Evolutionary conservation across 2,329 filamentous ascomycete species (phyloP).

Genomic region (Neonectria ditissima): DNA sequence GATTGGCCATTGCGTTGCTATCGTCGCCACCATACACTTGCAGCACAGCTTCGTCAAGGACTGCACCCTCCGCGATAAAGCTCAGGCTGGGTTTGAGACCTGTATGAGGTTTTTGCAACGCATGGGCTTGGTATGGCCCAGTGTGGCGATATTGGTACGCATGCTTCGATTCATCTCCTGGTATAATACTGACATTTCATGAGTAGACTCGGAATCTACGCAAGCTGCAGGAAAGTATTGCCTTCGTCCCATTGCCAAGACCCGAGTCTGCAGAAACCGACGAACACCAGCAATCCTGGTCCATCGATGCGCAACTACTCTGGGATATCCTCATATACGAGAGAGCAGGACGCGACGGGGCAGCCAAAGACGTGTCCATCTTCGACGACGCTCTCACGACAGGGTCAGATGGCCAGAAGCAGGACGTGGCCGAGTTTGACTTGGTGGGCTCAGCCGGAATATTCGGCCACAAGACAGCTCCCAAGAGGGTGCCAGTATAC

Average conservation of each 20-base stretch:
- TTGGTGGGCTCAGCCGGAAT: slow-evolving; percentile 54
- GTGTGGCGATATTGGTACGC: slow-evolving; percentile 42
- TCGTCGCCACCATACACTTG: slow-evolving; percentile 65
- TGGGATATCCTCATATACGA: slow-evolving; percentile 54
- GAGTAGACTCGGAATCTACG: slow-evolving; percentile 44
- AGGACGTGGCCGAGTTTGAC: slow-evolving; percentile 41
- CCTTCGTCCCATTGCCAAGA: slow-evolving; percentile 11
- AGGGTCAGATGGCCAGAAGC: neutral
- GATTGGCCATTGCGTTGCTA: slow-evolving; percentile 59
- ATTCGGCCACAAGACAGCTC: slow-evolving; percentile 50
- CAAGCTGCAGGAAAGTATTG: slow-evolving; percentile 50
- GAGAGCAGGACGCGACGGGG: slow-evolving; percentile 44
- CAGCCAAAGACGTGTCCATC: slow-evolving; percentile 39
- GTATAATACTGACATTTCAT: neutral
- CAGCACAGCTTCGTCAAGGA: slow-evolving; percentile 62
- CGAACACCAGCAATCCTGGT: slow-evolving; percentile 31
- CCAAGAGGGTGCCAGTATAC: slow-evolving; percentile 49
- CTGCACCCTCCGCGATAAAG: slow-evolving; percentile 34
- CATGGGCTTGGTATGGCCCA: slow-evolving; percentile 43
- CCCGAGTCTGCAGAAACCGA: neutral
- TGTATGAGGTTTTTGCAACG: slow-evolving; percentile 42
- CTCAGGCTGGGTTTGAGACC: slow-evolving; percentile 44
- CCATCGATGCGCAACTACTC: slow-evolving; percentile 51
- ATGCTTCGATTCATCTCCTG: neutral
- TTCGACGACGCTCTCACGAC: slow-evolving; percentile 33